Conservation (phyloP, 2,329 filamentous ascomycete genomes). For the Neofusicoccum sp. region DNA sequence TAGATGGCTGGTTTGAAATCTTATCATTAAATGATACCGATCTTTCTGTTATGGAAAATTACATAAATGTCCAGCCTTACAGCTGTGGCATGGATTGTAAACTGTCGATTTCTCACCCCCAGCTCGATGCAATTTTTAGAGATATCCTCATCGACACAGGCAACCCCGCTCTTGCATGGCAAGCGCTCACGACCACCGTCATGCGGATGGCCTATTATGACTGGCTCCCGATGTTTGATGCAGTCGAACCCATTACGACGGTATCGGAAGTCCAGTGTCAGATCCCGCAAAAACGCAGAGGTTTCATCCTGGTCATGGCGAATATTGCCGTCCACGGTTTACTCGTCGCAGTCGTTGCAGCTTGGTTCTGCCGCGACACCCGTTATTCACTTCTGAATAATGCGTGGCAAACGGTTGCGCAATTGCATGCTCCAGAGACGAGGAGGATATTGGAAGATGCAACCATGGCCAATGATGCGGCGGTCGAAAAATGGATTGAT, state of each 20-base stretch:
- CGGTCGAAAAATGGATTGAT: background rate
- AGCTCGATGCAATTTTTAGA: no score
- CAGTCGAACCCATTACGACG: background rate
- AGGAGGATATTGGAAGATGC: background rate
- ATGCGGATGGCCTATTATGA: background rate
- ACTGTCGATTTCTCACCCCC: no score
- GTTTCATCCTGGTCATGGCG: background rate
- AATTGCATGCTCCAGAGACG: background rate
- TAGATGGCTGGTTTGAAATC: no score
- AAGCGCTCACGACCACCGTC: no score
- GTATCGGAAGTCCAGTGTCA: background rate
- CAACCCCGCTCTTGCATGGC: no score
- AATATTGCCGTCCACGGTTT: background rate
- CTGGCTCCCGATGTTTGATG: background rate
- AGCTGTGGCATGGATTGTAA: no score
- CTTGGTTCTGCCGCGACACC: background rate
- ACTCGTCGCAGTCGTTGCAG: background rate
- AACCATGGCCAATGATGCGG: background rate
- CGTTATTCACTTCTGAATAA: background rate
- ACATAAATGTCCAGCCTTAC: no score
- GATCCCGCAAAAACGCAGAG: background rate
- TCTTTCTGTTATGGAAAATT: no score
- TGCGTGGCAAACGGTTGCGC: background rate
- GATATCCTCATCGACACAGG: no score
- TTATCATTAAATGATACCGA: no score